Conservation (phyloP, 2,329 filamentous ascomycete species). For the Penicillium sp. region DNA sequence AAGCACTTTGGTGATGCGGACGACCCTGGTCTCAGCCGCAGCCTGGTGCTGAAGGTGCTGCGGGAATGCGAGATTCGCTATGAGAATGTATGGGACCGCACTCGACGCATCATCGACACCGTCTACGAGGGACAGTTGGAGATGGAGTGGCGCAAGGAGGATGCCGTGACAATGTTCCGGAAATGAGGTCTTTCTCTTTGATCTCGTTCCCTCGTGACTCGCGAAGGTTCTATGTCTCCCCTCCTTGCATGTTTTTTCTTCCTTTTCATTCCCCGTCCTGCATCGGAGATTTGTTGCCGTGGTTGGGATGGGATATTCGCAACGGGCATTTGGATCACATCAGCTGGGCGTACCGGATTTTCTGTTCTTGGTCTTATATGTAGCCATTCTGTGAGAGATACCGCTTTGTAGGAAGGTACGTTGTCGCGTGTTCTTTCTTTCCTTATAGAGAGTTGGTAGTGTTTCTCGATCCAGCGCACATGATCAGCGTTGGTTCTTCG, state of each 20-base stretch:
- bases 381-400: neutral
- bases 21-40: conserved; percentile 65
- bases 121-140: conserved; percentile 51
- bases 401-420: neutral
- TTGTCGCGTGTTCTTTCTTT: neutral
- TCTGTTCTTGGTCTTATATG: neutral
- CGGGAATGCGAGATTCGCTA: conserved; percentile 62
- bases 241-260: neutral
- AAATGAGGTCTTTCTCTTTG: conserved; percentile 27
- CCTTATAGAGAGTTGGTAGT: neutral
- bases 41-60: conserved; percentile 60
- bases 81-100: conserved; percentile 55
- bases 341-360: conserved; percentile 4
- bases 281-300: conserved; percentile 1
- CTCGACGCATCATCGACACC: conserved; percentile 44
- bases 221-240: conserved; percentile 1
- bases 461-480: neutral
- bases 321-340: conserved; percentile 12
- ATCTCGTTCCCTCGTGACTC: conserved; percentile 1
- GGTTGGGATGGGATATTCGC: conserved; percentile 9
- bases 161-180: conserved; percentile 45
- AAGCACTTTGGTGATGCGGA: conserved; percentile 96
- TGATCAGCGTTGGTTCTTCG: neutral
- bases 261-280: conserved; percentile 2
- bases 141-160: conserved; percentile 51